These are phyloP conservation scores for Cladosporium sp. DNA, from an alignment of 2,329 filamentous ascomycete species.

Conservation along the genomic window DNA sequence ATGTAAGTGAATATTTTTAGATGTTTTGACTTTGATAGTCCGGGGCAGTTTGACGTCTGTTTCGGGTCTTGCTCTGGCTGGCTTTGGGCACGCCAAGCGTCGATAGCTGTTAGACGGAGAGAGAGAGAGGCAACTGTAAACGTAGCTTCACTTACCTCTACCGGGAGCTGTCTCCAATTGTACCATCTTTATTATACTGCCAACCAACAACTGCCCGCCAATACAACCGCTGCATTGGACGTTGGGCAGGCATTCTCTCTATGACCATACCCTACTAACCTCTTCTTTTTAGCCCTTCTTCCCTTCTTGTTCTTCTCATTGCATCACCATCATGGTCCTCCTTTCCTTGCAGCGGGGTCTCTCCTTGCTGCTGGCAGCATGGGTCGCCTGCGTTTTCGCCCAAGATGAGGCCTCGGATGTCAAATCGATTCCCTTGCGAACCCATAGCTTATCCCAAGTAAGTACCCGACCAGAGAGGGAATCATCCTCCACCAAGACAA, in stretches of 20 bases:
- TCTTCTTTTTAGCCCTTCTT: slow-evolving; percentile 9
- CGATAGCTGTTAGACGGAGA: too few species aligned
- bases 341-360: slow-evolving; percentile 16
- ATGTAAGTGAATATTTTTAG: background rate
- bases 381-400: slow-evolving; percentile 16
- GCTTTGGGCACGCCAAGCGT: too few species aligned
- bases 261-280: background rate
- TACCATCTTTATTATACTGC: too few species aligned
- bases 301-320: background rate
- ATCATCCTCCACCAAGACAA: too few species aligned
- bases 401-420: slow-evolving; percentile 27
- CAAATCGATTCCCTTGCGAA: slow-evolving; percentile 33
- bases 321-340: slow-evolving; percentile 7
- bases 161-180: too few species aligned
- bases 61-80: too few species aligned
- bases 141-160: background rate
- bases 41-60: too few species aligned
- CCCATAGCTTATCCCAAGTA: slow-evolving; percentile 31
- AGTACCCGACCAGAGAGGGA: background rate
- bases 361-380: slow-evolving; percentile 31
- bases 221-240: background rate
- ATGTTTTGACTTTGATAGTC: background rate
- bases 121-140: background rate
- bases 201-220: too few species aligned
- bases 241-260: background rate